Evolutionary conservation across 1,284 basidiomycete genomes (phyloP), one percentile per base, ranked within the genome.

Genomic region (Malassezia arunalokei): DNA sequence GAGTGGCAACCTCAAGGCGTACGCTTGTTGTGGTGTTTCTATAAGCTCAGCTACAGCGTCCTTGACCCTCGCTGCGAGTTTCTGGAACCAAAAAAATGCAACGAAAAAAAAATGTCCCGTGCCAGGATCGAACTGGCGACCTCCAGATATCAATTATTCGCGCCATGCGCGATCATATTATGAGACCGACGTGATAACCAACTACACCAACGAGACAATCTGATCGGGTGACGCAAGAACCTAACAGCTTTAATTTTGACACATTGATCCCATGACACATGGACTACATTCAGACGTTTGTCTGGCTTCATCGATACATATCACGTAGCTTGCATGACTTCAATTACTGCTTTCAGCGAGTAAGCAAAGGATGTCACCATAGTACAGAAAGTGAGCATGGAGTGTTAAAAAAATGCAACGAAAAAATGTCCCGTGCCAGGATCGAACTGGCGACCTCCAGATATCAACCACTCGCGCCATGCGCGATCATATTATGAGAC

Each of bases 381-480:
- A n/a, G n/a, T n/a, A n/a, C n/a, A n/a, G n/a, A n/a, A n/a, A n/a
- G n/a, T n/a, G 11, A 15, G 15, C 33, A 35, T 35, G 5, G 5
- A 35, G 11, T 4, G 20, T 35, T 5, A 15, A 2, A 3, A 12
- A 35, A 35, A 30, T 6, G 12, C 11, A 17, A 12, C 46, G 40
- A 52, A 47, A 37, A n/a, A 43, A 24, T 55, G 53, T 55, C 53
- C 53, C 53, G 53, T 55, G 48, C 53, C 53, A 55, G 53, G 53
- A 55, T 55, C 53, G 53, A 55, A 55, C 53, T 55, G 53, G 53
- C 53, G 53, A 55, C 53, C 53, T 55, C 53, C 53, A 55, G 53
- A 55, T 55, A 37, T 55, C 53, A 55, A 28, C 12, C 6, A 12
- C 29, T 46, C 53, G 53, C 52, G 52, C 47, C 47, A 50, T 17